Percentiles rank a stretch among this genome's conserved stretches.
These are phyloP conservation scores for Talaromyces funiculosus DNA, from an alignment of 2,329 filamentous ascomycete species.

Conservation along the genomic window DNA sequence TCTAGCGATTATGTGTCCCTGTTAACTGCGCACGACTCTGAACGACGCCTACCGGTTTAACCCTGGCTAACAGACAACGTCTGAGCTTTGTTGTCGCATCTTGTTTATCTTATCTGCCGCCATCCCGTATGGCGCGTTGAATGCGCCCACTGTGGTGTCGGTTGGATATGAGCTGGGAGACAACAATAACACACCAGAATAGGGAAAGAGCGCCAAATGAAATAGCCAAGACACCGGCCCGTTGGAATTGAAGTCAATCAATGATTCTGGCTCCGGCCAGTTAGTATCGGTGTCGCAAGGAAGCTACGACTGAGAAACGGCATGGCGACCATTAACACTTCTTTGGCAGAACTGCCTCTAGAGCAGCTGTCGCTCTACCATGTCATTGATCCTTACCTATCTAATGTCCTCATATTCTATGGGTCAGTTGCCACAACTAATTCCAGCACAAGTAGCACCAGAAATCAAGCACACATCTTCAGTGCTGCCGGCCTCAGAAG, in stretches of 20 bases:
- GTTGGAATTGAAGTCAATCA: not conserved
- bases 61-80: not conserved
- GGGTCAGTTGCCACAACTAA: constrained; percentile 86
- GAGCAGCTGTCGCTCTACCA: constrained; percentile 84
- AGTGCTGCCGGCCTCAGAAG: constrained; percentile 82
- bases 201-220: not conserved
- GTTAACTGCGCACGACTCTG: not conserved
- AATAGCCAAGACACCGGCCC: not conserved
- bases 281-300: constrained; percentile 4
- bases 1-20: not conserved
- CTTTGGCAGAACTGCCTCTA: constrained; percentile 68
- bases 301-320: constrained; percentile 26
- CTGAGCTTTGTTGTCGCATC: not conserved
- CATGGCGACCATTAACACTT: constrained; percentile 79
- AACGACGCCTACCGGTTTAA: not conserved
- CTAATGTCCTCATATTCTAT: constrained; percentile 81
- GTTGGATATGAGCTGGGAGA: not conserved
- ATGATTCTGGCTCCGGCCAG: not conserved
- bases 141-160: constrained; percentile 8
- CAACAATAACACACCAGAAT: not conserved
- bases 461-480: constrained; percentile 91
- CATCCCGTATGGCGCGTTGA: constrained; percentile 9
- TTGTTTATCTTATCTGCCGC: constrained; percentile 11
- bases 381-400: constrained; percentile 75
- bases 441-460: constrained; percentile 78